phyloP scores from a whole-genome alignment of 176 grass and related monocot species.

The Eragrostis curvula region DNA sequence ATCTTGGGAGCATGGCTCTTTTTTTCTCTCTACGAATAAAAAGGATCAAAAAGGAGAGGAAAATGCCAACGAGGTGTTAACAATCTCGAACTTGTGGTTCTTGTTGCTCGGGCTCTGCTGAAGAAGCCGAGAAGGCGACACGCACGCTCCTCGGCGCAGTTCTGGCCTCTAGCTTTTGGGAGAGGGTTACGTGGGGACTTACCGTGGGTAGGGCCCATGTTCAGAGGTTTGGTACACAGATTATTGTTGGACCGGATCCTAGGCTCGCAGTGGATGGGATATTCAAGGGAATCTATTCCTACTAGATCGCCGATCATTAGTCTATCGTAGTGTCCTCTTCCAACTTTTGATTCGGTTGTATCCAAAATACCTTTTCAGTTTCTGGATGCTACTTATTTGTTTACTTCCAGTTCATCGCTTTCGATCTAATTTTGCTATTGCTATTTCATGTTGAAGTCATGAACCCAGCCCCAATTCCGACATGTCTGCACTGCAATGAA shows the following conservation, averaged over 20 bases:
- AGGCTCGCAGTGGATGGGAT: background rate
- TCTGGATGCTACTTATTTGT: background rate
- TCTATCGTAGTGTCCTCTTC: background rate
- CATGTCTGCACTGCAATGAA: too few relatives aligned
- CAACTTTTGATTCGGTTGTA: background rate
- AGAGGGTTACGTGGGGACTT: slow-evolving; percentile 29
- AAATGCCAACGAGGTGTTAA: background rate
- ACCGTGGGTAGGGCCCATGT: slow-evolving; percentile 9
- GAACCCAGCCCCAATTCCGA: background rate
- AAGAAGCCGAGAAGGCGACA: background rate
- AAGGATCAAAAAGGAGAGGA: background rate
- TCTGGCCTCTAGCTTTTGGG: slow-evolving; percentile 11
- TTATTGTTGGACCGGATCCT: background rate
- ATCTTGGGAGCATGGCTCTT: background rate
- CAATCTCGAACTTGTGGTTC: slow-evolving; percentile 43
- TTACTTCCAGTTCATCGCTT: background rate
- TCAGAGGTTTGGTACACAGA: background rate
- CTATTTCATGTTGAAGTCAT: background rate
- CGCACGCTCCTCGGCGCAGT: background rate
- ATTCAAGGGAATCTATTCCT: slow-evolving; percentile 14
- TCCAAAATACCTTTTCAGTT: background rate
- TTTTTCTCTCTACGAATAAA: background rate
- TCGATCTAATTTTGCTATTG: background rate
- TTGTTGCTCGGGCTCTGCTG: background rate
- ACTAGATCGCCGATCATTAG: background rate